phyloP scores from a whole-genome alignment of 768 basidiomycete species.

The Trametopsis cervina region DNA sequence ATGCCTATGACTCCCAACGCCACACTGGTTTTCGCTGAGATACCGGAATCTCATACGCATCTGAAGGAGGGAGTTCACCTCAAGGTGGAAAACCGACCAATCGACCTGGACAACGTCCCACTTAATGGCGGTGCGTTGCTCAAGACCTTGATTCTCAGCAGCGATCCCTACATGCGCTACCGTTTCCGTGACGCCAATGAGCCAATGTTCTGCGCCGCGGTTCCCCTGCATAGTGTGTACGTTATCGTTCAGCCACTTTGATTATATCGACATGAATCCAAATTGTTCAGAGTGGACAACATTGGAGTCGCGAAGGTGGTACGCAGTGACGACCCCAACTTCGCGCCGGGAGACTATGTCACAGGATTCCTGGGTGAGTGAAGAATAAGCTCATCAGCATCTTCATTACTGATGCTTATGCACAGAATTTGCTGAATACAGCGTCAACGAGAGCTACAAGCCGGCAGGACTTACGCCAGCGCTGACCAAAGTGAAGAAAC shows the following conservation, averaged over 20 bases:
- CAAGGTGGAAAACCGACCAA: constrained; percentile 3
- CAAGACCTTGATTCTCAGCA: constrained; percentile 13
- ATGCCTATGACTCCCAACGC: too few species aligned
- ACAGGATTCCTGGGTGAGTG: constrained; percentile 4
- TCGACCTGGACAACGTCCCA: constrained; percentile 16
- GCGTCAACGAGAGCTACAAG: constrained; percentile 3
- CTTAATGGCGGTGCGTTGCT: constrained; percentile 17
- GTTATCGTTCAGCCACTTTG: neutral
- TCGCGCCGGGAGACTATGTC: constrained; percentile 6
- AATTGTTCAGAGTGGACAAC: constrained; percentile 6
- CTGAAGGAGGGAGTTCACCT: neutral
- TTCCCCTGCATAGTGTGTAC: neutral
- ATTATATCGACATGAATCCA: neutral
- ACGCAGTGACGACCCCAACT: constrained; percentile 10
- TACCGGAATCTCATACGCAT: neutral
- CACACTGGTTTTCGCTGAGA: neutral
- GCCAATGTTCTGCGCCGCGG: constrained; percentile 3
- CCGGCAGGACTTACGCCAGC: neutral
- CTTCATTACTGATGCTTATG: neutral
- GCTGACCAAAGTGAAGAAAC: constrained; percentile 1
- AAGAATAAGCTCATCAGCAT: neutral
- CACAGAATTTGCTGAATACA: constrained; percentile 8
- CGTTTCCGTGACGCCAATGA: constrained; percentile 10
- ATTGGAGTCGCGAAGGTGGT: constrained; percentile 7
- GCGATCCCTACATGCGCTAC: constrained; percentile 16